Evolutionary conservation across 441 rosid species (phyloP), one percentile per base, ranked within the genome.

Genomic region (Bocquillonia castaneifolia): DNA sequence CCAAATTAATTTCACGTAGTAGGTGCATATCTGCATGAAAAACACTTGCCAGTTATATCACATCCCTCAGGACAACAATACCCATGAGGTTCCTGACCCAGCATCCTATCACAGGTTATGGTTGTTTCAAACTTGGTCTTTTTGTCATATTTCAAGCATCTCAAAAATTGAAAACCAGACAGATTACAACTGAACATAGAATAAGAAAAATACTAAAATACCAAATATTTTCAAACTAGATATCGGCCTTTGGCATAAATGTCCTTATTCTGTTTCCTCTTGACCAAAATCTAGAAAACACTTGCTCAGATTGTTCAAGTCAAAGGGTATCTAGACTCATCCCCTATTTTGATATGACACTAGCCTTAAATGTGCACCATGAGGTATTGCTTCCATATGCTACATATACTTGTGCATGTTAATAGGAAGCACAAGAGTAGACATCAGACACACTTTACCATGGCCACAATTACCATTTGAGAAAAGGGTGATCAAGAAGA

Each of bases 1-100:
- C 99, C 85, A 94, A 80, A 82, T 85, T 91, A 68, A 94, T 86
- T 80, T 92, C 99, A 40, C 88, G 96, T 69, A 83, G 63, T 31
- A 78, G 83, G 72, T 83, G 82, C 80, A 83, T 74, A 81, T 80
- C 99, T 94, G 78, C 79, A 77, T 66, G 66, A 72, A 72, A 28
- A 77, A 80, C 56, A 54, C 40, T 56, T 29, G 54, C 12, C 44
- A 44, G 31, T 56, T 56, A 55, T 28, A 25, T 56, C 53, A 40
- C 28, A 67, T 17, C 14, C 58, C 51, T 60, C 15, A 54, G 36
- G 6, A 51, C 3, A 31, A 62, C 50, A 64, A 51, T 20, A 68
- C 53, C 54, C 17, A 9, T 12, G 44, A 52, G 50, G 10, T 44
- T 29, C 6, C 51, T 18, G 44, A 44, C 12, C 14, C 44, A 1